A percentile compares a stretch with the other conserved stretches of the same genome.
Conservation (phyloP, 441 rosid genomes). For the Pelargonium australe region DNA sequence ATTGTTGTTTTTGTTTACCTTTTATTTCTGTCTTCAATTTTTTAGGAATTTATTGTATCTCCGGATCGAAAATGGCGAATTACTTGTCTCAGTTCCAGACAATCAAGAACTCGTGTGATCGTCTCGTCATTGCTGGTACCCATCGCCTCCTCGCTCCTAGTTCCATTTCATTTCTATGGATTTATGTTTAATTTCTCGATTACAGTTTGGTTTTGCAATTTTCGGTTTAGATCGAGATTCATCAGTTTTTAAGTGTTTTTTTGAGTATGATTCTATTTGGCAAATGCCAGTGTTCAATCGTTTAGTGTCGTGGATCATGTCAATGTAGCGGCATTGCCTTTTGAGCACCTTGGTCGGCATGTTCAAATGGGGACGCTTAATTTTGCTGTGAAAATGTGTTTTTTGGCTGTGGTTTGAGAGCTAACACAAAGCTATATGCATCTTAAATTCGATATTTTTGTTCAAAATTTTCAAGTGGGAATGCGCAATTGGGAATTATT, state of each 20-base stretch:
- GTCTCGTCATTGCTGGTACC: conserved; percentile 75
- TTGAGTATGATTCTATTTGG: neutral
- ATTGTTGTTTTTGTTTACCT: no score
- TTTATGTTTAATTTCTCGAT: neutral
- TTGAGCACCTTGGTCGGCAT: neutral
- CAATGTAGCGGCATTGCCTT: neutral
- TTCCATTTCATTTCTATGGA: neutral
- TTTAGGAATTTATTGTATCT: no score
- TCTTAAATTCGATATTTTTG: neutral
- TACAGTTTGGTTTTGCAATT: neutral
- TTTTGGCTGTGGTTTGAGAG: neutral
- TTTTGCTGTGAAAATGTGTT: neutral
- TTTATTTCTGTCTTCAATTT: no score
- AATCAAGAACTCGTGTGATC: conserved; percentile 68
- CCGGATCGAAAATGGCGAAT: conserved; percentile 73
- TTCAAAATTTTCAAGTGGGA: neutral
- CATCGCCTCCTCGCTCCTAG: neutral
- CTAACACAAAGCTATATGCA: neutral
- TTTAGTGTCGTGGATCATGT: neutral
- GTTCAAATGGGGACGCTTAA: neutral
- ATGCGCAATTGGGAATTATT: neutral
- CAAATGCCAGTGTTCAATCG: neutral
- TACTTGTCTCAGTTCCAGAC: conserved; percentile 84
- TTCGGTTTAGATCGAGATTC: conserved; percentile 14
- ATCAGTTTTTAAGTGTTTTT: neutral